Conservation (phyloP, 805 yeast species). For the Maudiozyma turicensis region DNA sequence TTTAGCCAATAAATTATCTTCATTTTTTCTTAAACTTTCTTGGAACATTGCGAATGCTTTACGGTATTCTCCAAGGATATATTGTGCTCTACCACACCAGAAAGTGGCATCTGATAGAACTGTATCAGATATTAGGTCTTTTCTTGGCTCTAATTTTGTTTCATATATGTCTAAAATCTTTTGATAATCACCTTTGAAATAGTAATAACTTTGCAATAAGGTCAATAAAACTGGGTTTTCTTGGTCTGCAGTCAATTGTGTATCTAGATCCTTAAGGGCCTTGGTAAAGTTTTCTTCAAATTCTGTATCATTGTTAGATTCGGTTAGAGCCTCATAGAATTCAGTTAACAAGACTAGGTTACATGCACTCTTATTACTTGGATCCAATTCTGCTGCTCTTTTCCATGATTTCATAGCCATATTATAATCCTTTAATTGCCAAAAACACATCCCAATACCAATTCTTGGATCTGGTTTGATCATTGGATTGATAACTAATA, state of each 20-base stretch:
- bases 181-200: slow-evolving; percentile 52
- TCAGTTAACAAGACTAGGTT: slow-evolving; percentile 58
- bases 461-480: slow-evolving; percentile 85
- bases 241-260: slow-evolving; percentile 32
- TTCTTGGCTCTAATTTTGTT: slow-evolving; percentile 34
- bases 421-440: slow-evolving; percentile 71
- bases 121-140: slow-evolving; percentile 28
- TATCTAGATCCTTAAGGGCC: slow-evolving; percentile 42
- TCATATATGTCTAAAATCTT: slow-evolving; percentile 49
- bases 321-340: slow-evolving; percentile 53
- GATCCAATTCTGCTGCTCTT: slow-evolving; percentile 60
- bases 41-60: slow-evolving; percentile 65
- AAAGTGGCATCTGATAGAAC: slow-evolving; percentile 55
- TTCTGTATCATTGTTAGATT: slow-evolving; percentile 37
- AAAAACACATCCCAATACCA: slow-evolving; percentile 90
- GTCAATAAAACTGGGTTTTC: slow-evolving; percentile 55
- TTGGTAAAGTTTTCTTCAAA: slow-evolving; percentile 50
- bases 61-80: slow-evolving; percentile 48
- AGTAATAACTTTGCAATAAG: slow-evolving; percentile 60
- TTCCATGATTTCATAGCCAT: slow-evolving; percentile 80
- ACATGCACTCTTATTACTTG: slow-evolving; percentile 49
- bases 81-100: slow-evolving; percentile 81
- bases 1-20: slow-evolving; percentile 56
- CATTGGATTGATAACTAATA: slow-evolving; percentile 64
- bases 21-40: slow-evolving; percentile 58